Base-by-base conservation (phyloP, 2,329 filamentous ascomycete genomes). In the Colletotrichum truncatum region DNA sequence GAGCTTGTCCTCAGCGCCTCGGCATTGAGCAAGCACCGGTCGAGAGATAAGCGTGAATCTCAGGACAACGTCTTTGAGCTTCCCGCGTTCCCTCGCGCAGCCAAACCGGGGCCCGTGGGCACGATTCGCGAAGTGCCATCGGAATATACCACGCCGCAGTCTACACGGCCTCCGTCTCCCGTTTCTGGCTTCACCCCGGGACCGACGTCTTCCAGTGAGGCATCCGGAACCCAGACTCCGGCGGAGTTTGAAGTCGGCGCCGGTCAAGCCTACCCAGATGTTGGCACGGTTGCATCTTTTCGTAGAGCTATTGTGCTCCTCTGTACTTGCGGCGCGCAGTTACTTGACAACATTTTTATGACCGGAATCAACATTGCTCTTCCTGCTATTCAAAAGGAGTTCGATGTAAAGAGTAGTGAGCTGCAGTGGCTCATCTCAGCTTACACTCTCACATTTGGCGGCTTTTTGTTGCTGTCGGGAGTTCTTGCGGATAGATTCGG, bases 401-500 rank as follows among this genome's bases (percentile, higher is more conserved):
- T 64, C 10, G 23, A 53, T 4, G 55, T 64, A 1, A 64, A 64
- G 18, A 60, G 11, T 16, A 39, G 38, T 2, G 61, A 64, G 38
- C 11, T 64, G 12, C 61, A 64, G 32, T 64, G 61, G 61, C 39
- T 64, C 9, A 64, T 64, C 18, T 64, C 61, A 10, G 61, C 61
- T 14, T 64, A 64, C 61, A 64, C 61, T 0, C n/a, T 64, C 21
- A 64, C 61, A 9, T 64, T 64, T 38, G 55, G 61, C 4, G 55
- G 61, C 38, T 64, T 64, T 2, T 18, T 64, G 14, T 39, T 64
- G 21, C 48, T 64, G 4, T 57, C 61, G 1, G 61, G 61, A 16
- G 61, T 67, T 1, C 39, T 67, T 6, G 56, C 64, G 18, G 56
- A 61, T 6, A 56, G 66, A 1, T 67, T 66, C 30, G 66, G 66